Evolutionary conservation across 2,329 filamentous ascomycete genomes (phyloP), one percentile per base, ranked within the genome.

Genomic region (Blumeriella jaapii): DNA sequence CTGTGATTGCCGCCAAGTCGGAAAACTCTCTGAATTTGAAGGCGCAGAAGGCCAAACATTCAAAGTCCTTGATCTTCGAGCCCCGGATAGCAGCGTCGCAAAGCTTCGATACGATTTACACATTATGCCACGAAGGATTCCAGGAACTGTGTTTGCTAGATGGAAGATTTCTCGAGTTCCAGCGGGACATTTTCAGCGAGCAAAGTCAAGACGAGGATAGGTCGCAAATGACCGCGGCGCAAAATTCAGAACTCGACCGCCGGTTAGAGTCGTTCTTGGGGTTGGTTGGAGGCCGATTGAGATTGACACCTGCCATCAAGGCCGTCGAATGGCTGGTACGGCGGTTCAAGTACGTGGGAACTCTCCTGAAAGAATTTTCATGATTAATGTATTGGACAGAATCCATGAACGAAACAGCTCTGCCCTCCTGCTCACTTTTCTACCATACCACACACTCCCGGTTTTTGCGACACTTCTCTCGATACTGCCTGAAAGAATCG

Each of bases 31-130:
- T 96, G 53, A 84, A 96, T 57, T 71, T 94, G 51, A 94, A 93
- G 62, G 84, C 87, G 53, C 86, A 95, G 63, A 89, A 86, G 61
- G 75, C 82, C 42, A 77, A 84, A 44, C 91, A 98, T 62, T 84
- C 84, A 46, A 89, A 95, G 60, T 98, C 91, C 34, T 65, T 99
- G 42, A 83, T 99, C 40, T 98, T 93, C 64, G 87, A 94, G 51
- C 72, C 82, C 41, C 75, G 78, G 55, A 69, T 89, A 49, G 91
- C 91, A 32, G 79, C 82, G 5, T 78, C 77, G 11, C 91, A 99
- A 63, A 91, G 79, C 53, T 94, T 89, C 59, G 83, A 94, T 55
- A 82, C 79, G 4, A 71, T 98, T 39, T 96, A 82, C 58, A 74
- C 81, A 38, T 74, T 93, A 56, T 96, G 89, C 56, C 68, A 77